A percentile compares a stretch with the other conserved stretches of the same genome.
phyloP scores from a whole-genome alignment of 1,284 basidiomycete genomes.

The Moesziomyces globuligerus region DNA sequence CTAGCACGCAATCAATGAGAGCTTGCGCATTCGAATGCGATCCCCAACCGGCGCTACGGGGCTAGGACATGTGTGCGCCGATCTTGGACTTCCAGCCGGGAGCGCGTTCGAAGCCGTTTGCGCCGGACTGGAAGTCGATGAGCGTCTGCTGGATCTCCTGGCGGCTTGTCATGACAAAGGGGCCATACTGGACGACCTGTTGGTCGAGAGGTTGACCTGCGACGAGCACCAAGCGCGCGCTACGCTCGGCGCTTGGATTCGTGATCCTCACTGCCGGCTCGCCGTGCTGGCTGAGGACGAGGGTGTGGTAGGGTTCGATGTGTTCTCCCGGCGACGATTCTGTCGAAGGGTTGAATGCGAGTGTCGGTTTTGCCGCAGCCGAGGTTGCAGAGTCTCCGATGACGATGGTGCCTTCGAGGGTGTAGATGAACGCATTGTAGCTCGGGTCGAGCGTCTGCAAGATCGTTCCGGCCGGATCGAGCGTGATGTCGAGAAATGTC shows the following conservation, averaged over 20 bases:
- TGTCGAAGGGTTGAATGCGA: conserved; percentile 8
- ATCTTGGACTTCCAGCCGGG: conserved; percentile 77
- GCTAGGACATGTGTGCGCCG: conserved; percentile 25
- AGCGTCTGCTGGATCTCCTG: conserved; percentile 85
- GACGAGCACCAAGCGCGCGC: conserved; percentile 69
- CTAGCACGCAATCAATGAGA: no score
- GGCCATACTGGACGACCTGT: conserved; percentile 83
- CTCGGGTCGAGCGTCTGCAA: conserved; percentile 82
- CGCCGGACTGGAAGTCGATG: conserved; percentile 80
- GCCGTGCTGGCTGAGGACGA: conserved; percentile 72
- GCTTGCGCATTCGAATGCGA: no score
- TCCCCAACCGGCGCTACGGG: no score
- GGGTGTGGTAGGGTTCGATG: conserved; percentile 77
- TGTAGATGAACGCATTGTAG: conserved; percentile 68
- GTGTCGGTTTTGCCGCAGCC: neutral
- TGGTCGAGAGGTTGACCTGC: conserved; percentile 91
- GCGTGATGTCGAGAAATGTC: conserved; percentile 87
- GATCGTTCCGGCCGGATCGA: conserved; percentile 75
- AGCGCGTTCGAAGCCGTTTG: conserved; percentile 91
- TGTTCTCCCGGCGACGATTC: conserved; percentile 1
- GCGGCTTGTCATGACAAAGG: conserved; percentile 79
- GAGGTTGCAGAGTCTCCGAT: conserved; percentile 68
- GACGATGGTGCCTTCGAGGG: conserved; percentile 71
- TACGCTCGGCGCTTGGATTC: conserved; percentile 55
- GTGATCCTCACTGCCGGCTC: conserved; percentile 76